phyloP scores from a whole-genome alignment of 2,329 filamentous ascomycete species.

The Cladosporium sp. region DNA sequence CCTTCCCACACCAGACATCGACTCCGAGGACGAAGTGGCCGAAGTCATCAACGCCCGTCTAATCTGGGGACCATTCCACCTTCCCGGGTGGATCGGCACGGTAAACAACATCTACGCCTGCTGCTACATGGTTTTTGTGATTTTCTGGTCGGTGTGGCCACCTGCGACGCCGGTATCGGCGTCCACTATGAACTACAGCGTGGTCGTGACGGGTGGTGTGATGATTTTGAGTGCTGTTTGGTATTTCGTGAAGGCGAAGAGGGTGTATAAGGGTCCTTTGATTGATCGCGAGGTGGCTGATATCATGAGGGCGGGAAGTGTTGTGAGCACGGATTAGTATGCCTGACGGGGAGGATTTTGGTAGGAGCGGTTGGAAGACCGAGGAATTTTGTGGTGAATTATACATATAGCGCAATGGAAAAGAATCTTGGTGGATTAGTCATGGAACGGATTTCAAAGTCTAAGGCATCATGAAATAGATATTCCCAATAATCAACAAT shows the following conservation, averaged over 20 bases:
- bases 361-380: too few relatives aligned
- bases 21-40: constrained; percentile 1
- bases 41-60: constrained; percentile 29
- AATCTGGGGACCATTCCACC: constrained; percentile 53
- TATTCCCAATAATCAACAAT: too few relatives aligned
- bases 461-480: too few relatives aligned
- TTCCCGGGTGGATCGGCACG: constrained; percentile 48
- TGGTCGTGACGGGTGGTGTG: constrained; percentile 36
- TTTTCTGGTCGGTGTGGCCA: constrained; percentile 55
- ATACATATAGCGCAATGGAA: too few relatives aligned
- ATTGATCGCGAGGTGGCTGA: constrained; percentile 31
- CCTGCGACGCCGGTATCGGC: constrained; percentile 30
- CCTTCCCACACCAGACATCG: not conserved
- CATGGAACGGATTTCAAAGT: too few relatives aligned
- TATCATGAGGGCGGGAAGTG: constrained; percentile 25
- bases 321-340: not conserved
- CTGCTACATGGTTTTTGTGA: constrained; percentile 49
- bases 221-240: constrained; percentile 34
- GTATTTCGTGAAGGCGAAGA: constrained; percentile 34
- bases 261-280: constrained; percentile 35
- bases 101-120: constrained; percentile 53
- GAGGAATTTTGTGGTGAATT: too few relatives aligned
- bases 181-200: constrained; percentile 40
- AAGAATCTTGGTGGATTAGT: too few relatives aligned
- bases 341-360: too few relatives aligned